These are phyloP conservation scores for Wickerhamiella spandovensis DNA, from an alignment of 805 yeast genomes.

Conservation along the genomic window DNA sequence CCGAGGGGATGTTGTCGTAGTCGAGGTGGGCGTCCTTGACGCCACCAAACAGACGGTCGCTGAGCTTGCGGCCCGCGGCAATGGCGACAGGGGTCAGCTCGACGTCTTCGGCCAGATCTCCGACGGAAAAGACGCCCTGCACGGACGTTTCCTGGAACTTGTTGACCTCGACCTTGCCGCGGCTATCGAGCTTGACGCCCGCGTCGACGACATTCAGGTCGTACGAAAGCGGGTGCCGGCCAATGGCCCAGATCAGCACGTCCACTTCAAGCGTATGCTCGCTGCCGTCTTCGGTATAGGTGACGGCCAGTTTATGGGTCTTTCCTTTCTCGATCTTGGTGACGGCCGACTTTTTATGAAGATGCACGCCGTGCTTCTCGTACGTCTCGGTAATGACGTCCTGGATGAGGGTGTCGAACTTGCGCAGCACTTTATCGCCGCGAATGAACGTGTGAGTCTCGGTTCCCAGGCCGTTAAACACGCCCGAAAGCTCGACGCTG, in stretches of 20 bases:
- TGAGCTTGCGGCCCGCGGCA: slow-evolving; percentile 90
- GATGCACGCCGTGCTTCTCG: slow-evolving; percentile 63
- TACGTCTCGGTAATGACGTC: slow-evolving; percentile 69
- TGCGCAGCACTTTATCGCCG: slow-evolving; percentile 80
- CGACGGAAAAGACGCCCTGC: slow-evolving; percentile 64
- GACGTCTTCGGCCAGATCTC: slow-evolving; percentile 86
- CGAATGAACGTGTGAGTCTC: slow-evolving; percentile 81
- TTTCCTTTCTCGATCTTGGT: slow-evolving; percentile 31
- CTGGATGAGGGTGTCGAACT: slow-evolving; percentile 74
- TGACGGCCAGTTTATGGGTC: slow-evolving; percentile 25
- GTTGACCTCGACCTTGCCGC: slow-evolving; percentile 61
- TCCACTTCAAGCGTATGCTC: slow-evolving; percentile 52
- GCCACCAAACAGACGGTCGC: slow-evolving; percentile 86
- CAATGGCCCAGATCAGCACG: slow-evolving; percentile 82
- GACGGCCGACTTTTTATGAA: slow-evolving; percentile 51
- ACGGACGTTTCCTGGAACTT: slow-evolving; percentile 77
- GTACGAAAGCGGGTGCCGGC: slow-evolving; percentile 66
- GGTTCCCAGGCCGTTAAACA: slow-evolving; percentile 75
- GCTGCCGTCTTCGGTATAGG: slow-evolving; percentile 22
- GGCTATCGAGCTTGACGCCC: slow-evolving; percentile 49
- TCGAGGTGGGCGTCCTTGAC: slow-evolving; percentile 68
- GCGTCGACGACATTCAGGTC: slow-evolving; percentile 59
- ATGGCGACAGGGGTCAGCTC: slow-evolving; percentile 98
- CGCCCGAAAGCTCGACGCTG: slow-evolving; percentile 91
- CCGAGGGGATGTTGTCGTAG: slow-evolving; percentile 80